These are phyloP conservation scores for Corymbia calophylla DNA, from an alignment of 441 rosid species.

Conservation along the genomic window DNA sequence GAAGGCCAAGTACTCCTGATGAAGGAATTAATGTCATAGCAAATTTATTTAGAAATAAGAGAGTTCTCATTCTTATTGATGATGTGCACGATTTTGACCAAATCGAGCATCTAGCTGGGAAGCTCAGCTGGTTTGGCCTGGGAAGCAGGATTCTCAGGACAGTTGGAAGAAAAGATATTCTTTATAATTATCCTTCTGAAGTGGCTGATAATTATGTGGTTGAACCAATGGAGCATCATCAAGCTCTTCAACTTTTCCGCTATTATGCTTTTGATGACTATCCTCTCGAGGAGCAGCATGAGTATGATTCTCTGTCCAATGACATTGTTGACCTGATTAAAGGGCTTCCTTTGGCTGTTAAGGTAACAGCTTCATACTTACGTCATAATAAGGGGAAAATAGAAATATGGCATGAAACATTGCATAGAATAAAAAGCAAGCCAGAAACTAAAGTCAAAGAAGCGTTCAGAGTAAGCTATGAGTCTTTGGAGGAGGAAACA, in stretches of 20 bases:
- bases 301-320: neutral
- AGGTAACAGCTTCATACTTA: neutral
- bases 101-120: neutral
- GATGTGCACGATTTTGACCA: neutral
- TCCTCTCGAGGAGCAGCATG: neutral
- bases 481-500: neutral
- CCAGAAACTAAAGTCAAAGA: neutral
- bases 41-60: neutral
- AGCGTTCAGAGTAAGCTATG: neutral
- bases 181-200: neutral
- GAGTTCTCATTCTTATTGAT: neutral
- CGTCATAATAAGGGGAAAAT: neutral
- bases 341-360: neutral
- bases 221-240: neutral
- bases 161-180: neutral
- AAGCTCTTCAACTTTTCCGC: neutral
- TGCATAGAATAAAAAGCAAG: neutral
- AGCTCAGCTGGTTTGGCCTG: neutral
- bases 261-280: neutral
- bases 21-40: neutral
- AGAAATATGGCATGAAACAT: neutral
- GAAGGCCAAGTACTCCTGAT: neutral
- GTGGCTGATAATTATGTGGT: neutral
- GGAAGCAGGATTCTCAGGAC: neutral
- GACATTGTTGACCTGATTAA: neutral